These are phyloP conservation scores for Aspergillus transmontanensis DNA, from an alignment of 2,329 filamentous ascomycete species.

Conservation along the genomic window DNA sequence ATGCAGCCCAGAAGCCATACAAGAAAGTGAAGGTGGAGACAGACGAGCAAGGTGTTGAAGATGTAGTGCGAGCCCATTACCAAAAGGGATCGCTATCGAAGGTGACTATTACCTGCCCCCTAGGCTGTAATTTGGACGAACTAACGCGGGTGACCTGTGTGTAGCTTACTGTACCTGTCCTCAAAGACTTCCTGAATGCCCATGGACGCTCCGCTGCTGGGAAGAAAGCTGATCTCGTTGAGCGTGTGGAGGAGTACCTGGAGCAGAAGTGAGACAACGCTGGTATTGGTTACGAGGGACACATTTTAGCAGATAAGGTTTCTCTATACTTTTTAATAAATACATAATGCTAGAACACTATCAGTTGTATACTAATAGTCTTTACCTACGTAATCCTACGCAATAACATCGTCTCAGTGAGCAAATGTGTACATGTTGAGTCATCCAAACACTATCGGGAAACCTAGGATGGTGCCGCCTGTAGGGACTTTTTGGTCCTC, in stretches of 20 bases:
- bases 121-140: neutral
- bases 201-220: constrained; percentile 47
- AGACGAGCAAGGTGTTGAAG: constrained; percentile 30
- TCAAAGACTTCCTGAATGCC: constrained; percentile 51
- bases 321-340: neutral
- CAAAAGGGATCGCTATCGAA: constrained; percentile 48
- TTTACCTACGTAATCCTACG: neutral
- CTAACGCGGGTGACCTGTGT: constrained; percentile 11
- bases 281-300: neutral
- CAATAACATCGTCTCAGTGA: neutral
- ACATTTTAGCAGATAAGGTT: neutral
- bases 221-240: constrained; percentile 56
- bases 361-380: neutral
- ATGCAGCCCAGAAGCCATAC: constrained; percentile 31
- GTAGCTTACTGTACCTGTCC: constrained; percentile 48
- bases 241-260: constrained; percentile 51
- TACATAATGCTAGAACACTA: neutral
- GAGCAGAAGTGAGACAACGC: constrained; percentile 41
- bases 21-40: constrained; percentile 52
- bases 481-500: neutral
- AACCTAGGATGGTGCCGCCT: neutral
- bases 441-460: neutral
- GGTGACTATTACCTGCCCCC: constrained; percentile 23
- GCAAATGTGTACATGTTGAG: neutral
- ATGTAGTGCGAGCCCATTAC: constrained; percentile 44